Evolutionary conservation across 1,284 basidiomycete species (phyloP).

Genomic region (Inonotus hispidus): DNA sequence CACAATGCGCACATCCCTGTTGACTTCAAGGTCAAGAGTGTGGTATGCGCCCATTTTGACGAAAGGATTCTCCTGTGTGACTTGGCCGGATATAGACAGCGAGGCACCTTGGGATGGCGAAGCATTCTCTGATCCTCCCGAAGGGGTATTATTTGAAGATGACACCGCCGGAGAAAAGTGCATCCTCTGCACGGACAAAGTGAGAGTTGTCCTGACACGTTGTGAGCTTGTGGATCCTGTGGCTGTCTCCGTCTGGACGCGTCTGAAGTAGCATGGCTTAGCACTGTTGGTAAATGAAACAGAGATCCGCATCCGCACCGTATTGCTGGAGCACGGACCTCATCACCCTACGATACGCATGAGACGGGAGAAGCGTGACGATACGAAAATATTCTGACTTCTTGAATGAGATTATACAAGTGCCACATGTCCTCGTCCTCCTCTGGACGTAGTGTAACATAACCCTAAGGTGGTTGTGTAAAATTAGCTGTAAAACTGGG

Average conservation of each 20-base stretch:
- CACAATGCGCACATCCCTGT: constrained; percentile 89
- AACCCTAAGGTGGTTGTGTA: constrained; percentile 50
- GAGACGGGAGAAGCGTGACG: constrained; percentile 9
- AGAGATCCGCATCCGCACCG: constrained; percentile 41
- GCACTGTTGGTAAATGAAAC: background rate
- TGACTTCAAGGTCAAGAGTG: constrained; percentile 90
- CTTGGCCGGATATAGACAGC: constrained; percentile 85
- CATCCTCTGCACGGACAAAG: constrained; percentile 68
- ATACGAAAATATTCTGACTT: constrained; percentile 28
- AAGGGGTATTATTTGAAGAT: constrained; percentile 48
- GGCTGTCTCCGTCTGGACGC: constrained; percentile 75
- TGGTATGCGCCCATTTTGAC: constrained; percentile 96
- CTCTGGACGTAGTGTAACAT: constrained; percentile 87
- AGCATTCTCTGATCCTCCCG: constrained; percentile 34
- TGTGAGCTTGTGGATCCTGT: constrained; percentile 95
- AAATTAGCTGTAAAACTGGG: background rate
- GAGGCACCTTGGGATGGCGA: constrained; percentile 48
- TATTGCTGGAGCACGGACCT: constrained; percentile 85
- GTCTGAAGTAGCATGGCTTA: constrained; percentile 31
- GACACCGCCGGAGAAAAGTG: constrained; percentile 24
- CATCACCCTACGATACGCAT: constrained; percentile 55
- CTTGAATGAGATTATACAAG: constrained; percentile 94
- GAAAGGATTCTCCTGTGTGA: constrained; percentile 86
- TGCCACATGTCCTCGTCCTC: constrained; percentile 99
- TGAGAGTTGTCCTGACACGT: constrained; percentile 82